These are phyloP conservation scores for Daldinia bambusicola DNA, from an alignment of 495 filamentous ascomycete genomes.

Conservation along the genomic window DNA sequence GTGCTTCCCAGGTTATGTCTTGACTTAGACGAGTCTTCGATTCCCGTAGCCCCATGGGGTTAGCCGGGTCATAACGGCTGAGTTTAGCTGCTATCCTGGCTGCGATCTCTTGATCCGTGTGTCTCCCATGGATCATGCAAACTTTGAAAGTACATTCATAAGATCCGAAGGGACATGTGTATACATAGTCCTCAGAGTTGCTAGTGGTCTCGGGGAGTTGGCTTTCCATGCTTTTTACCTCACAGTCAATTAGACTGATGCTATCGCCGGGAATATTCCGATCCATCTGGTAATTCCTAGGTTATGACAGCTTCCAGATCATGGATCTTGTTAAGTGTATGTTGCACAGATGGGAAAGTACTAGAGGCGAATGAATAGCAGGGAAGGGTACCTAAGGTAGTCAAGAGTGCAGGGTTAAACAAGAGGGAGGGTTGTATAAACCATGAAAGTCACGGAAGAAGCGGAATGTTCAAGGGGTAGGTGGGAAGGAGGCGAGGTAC, in stretches of 20 bases:
- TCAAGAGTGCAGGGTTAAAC: too few species aligned
- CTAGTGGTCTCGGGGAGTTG: not conserved
- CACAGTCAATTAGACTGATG: too few species aligned
- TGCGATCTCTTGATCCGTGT: not conserved
- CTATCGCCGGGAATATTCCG: too few species aligned
- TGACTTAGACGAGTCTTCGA: not conserved
- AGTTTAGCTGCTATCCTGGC: not conserved
- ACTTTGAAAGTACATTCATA: not conserved
- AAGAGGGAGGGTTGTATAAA: too few species aligned
- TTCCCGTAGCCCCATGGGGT: slow-evolving; percentile 1
- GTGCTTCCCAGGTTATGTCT: not conserved
- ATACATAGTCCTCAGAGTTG: not conserved
- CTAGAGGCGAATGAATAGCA: too few species aligned
- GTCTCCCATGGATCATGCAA: slow-evolving; percentile 11
- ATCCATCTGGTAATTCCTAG: too few species aligned
- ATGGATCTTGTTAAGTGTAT: too few species aligned
- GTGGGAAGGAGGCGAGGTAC: not conserved
- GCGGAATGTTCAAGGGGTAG: not conserved
- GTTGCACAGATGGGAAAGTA: too few species aligned
- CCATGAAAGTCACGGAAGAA: too few species aligned
- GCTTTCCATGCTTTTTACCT: not conserved
- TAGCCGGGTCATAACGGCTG: slow-evolving; percentile 3
- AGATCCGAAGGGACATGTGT: not conserved
- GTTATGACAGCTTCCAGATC: too few species aligned
- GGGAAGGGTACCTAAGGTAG: too few species aligned